A percentile compares a stretch with the other conserved stretches of the same genome.
These are phyloP conservation scores for Mortierella sp. DNA, from an alignment of 371 early-diverging fungal genomes.

Conservation along the genomic window DNA sequence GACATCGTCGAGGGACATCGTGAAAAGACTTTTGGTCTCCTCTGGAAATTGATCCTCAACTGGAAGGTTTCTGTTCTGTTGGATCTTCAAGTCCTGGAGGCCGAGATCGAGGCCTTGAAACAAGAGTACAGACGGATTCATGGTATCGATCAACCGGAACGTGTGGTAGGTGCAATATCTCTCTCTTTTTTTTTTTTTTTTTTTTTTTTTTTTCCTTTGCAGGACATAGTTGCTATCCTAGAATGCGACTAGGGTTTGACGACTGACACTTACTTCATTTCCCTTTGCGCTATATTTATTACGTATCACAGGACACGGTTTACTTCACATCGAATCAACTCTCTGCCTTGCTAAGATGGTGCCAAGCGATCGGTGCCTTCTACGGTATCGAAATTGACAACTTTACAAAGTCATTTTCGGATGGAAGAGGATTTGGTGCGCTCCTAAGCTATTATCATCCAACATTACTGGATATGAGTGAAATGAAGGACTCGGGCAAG, in stretches of 20 bases:
- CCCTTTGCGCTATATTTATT: not conserved
- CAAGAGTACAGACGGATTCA: constrained; percentile 29
- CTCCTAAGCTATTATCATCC: constrained; percentile 55
- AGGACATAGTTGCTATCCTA: not conserved
- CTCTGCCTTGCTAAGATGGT: constrained; percentile 51
- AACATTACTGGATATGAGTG: constrained; percentile 40
- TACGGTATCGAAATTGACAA: constrained; percentile 42
- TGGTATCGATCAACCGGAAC: constrained; percentile 38
- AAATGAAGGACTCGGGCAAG: constrained; percentile 47
- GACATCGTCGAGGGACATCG: constrained; percentile 55
- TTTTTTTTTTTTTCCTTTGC: not conserved
- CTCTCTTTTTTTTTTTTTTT: not conserved
- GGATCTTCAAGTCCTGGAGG: constrained; percentile 33
- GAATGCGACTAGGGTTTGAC: too few species aligned
- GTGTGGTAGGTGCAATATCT: constrained; percentile 25
- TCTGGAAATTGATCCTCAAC: constrained; percentile 53
- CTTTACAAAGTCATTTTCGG: constrained; percentile 54
- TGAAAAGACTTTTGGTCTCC: constrained; percentile 54
- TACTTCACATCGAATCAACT: constrained; percentile 52
- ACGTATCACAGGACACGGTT: constrained; percentile 36
- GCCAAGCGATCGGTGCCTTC: constrained; percentile 52
- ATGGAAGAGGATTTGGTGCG: constrained; percentile 52
- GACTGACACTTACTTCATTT: not conserved
- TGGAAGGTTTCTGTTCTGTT: constrained; percentile 53
- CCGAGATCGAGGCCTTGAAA: constrained; percentile 33